These are phyloP conservation scores for Pseudonitzschia pungens DNA, from an alignment of 108 stramenopile species.

Conservation along the genomic window DNA sequence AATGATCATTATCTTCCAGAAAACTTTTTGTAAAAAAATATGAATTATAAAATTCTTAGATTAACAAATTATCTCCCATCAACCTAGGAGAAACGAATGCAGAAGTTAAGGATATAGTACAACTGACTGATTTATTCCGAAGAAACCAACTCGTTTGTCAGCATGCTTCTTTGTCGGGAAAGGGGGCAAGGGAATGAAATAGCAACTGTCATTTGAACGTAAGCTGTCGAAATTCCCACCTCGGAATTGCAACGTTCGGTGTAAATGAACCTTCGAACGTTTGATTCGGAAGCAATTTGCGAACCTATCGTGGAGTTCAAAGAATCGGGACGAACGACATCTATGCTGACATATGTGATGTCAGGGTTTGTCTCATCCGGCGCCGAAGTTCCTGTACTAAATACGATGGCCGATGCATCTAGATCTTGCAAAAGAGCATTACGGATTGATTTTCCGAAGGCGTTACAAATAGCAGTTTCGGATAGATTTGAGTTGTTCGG, in stretches of 20 bases:
- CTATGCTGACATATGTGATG: constrained; percentile 40
- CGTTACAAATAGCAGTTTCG: constrained; percentile 50
- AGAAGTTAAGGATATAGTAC: too few species aligned
- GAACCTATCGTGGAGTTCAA: background rate
- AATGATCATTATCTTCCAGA: background rate
- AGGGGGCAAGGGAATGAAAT: constrained; percentile 70
- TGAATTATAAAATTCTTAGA: background rate
- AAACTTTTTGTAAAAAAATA: background rate
- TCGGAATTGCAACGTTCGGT: constrained; percentile 21
- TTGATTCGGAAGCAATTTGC: constrained; percentile 21
- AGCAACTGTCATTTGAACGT: constrained; percentile 74
- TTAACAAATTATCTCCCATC: background rate
- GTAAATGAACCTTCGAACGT: constrained; percentile 21
- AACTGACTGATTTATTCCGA: constrained; percentile 3
- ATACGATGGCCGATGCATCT: constrained; percentile 33
- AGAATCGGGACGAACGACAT: constrained; percentile 29
- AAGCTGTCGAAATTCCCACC: constrained; percentile 37
- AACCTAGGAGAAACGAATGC: too few species aligned
- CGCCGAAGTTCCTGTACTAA: constrained; percentile 19
- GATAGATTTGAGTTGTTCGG: constrained; percentile 26
- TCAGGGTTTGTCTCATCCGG: constrained; percentile 18
- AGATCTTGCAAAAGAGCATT: constrained; percentile 39
- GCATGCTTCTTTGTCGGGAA: constrained; percentile 68
- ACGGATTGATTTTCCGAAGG: constrained; percentile 57
- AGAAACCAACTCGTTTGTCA: constrained; percentile 44